phyloP scores from a whole-genome alignment of 495 filamentous ascomycete genomes.

The Neurospora terricola region DNA sequence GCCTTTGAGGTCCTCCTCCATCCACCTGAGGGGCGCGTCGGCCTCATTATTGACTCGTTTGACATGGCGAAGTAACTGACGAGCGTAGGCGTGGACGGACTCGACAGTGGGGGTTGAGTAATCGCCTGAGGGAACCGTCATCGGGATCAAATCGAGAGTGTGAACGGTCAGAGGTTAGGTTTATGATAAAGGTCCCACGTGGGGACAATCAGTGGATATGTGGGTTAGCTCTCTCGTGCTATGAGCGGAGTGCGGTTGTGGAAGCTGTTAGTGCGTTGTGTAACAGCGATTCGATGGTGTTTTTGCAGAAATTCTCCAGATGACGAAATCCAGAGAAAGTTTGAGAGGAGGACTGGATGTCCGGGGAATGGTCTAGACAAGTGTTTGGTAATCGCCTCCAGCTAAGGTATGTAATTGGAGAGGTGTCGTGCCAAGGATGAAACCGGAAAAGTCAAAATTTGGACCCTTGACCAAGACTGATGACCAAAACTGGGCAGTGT shows the following conservation, averaged over 20 bases:
- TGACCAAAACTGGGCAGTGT: neutral
- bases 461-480: neutral
- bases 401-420: neutral
- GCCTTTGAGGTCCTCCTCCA: constrained; percentile 28
- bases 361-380: neutral
- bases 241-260: neutral
- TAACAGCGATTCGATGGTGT: neutral
- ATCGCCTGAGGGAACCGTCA: constrained; percentile 5
- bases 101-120: constrained; percentile 25
- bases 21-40: constrained; percentile 26
- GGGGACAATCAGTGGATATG: neutral
- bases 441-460: neutral
- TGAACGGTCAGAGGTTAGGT: neutral
- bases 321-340: neutral
- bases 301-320: neutral
- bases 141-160: constrained; percentile 1
- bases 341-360: neutral
- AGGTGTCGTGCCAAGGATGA: neutral
- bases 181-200: neutral
- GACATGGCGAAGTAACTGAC: constrained; percentile 13
- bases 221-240: neutral
- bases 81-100: constrained; percentile 31
- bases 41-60: constrained; percentile 18
- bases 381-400: neutral
- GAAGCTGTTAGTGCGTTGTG: neutral